A percentile compares a stretch with the other conserved stretches of the same genome.
These are phyloP conservation scores for Colletotrichum sp. DNA, from an alignment of 2,329 filamentous ascomycete genomes.

Conservation along the genomic window DNA sequence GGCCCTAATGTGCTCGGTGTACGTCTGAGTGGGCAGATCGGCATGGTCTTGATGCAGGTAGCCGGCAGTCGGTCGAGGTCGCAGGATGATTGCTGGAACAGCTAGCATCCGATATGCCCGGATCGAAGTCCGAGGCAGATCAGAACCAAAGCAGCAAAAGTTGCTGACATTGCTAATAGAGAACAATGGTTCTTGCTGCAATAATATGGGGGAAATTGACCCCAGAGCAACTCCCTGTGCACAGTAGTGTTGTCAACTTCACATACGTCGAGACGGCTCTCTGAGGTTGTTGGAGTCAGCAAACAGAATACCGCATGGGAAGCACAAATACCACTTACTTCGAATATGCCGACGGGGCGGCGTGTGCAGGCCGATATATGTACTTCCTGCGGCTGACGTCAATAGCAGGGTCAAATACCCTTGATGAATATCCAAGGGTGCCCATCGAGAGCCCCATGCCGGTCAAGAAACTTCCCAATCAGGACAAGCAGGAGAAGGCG, in stretches of 20 bases:
- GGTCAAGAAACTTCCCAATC: neutral
- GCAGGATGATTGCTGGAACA: conserved; percentile 6
- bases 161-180: neutral
- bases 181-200: neutral
- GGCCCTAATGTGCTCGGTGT: conserved; percentile 6
- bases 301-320: neutral
- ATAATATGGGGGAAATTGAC: neutral
- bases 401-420: neutral
- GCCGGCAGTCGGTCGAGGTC: conserved; percentile 2
- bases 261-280: neutral
- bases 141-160: neutral
- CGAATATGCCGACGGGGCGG: neutral
- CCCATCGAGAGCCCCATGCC: neutral
- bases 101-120: neutral
- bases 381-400: conserved; percentile 11
- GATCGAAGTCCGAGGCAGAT: neutral
- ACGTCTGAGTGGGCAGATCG: conserved; percentile 4
- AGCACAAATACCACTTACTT: neutral
- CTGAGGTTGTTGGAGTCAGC: neutral
- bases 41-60: conserved; percentile 8
- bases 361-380: neutral
- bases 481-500: conserved; percentile 14
- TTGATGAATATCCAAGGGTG: neutral
- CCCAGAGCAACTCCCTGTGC: neutral
- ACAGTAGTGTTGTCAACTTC: neutral